phyloP scores from a whole-genome alignment of 2,329 filamentous ascomycete species.

The Cladosporium sp. region DNA sequence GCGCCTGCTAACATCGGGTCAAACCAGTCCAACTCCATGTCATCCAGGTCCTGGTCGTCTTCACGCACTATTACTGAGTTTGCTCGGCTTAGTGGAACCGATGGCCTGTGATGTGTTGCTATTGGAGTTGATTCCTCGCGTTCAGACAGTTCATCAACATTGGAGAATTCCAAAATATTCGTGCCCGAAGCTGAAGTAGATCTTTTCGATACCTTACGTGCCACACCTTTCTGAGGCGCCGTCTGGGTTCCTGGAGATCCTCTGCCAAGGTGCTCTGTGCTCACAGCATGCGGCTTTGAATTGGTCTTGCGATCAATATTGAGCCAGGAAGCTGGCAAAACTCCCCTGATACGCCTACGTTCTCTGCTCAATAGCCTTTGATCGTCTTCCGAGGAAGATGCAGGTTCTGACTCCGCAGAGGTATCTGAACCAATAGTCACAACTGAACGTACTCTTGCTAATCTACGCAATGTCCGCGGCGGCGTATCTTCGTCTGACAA shows the following conservation, averaged over 20 bases:
- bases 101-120: background rate
- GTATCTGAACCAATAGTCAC: constrained; percentile 13
- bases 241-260: constrained; percentile 15
- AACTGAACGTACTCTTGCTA: background rate
- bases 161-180: constrained; percentile 1
- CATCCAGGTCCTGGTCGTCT: constrained; percentile 23
- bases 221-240: constrained; percentile 27
- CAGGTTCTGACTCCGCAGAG: constrained; percentile 16
- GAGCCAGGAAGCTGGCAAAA: constrained; percentile 48
- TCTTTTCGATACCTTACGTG: constrained; percentile 14
- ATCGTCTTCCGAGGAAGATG: constrained; percentile 26
- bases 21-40: constrained; percentile 45
- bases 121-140: background rate
- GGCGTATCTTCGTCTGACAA: background rate
- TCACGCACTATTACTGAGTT: constrained; percentile 11
- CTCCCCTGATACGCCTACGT: constrained; percentile 43
- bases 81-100: background rate
- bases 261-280: background rate
- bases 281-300: background rate
- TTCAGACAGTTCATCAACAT: background rate
- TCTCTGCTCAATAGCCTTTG: constrained; percentile 32
- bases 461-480: constrained; percentile 1
- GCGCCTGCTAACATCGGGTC: constrained; percentile 35
- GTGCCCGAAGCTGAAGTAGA: background rate
- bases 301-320: constrained; percentile 40